Evolutionary conservation across 2,329 filamentous ascomycete genomes (phyloP).

Genomic region (Didymella segeticola): DNA sequence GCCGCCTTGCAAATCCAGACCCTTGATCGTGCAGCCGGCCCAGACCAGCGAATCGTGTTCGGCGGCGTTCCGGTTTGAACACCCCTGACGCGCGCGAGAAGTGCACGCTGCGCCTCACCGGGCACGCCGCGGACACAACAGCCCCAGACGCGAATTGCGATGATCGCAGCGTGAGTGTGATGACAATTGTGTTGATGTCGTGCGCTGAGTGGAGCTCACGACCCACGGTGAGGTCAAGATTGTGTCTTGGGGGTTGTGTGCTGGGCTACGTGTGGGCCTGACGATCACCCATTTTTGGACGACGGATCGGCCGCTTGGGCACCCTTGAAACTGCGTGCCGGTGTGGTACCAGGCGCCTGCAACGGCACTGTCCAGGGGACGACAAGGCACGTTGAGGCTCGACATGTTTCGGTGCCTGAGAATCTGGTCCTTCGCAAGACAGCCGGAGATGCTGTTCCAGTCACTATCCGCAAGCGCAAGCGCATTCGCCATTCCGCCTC

Average conservation of each 20-base stretch:
- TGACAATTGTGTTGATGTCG: background rate
- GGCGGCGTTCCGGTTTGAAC: background rate
- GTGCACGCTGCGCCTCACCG: slow-evolving; percentile 8
- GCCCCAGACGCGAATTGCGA: background rate
- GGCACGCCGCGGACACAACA: background rate
- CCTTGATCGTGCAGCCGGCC: slow-evolving; percentile 2
- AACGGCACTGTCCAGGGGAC: background rate
- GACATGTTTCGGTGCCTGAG: background rate
- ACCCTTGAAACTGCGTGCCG: slow-evolving; percentile 7
- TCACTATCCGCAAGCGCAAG: background rate
- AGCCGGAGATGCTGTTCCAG: background rate
- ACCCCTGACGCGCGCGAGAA: slow-evolving; percentile 12
- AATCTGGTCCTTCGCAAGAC: background rate
- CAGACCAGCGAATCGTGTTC: slow-evolving; percentile 5
- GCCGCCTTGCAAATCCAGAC: slow-evolving; percentile 6
- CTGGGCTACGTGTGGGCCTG: slow-evolving; percentile 1
- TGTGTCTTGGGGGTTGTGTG: background rate
- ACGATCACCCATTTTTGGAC: slow-evolving; percentile 9
- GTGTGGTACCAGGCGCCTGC: slow-evolving; percentile 9
- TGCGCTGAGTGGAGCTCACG: background rate
- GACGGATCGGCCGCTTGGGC: background rate
- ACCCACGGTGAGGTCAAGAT: background rate
- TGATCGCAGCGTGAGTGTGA: background rate
- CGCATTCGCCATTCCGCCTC: slow-evolving; percentile 5
- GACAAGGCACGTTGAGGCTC: background rate